These are phyloP conservation scores for Fraxinus sp. DNA, from an alignment of 305 asterid genomes.

Conservation along the genomic window DNA sequence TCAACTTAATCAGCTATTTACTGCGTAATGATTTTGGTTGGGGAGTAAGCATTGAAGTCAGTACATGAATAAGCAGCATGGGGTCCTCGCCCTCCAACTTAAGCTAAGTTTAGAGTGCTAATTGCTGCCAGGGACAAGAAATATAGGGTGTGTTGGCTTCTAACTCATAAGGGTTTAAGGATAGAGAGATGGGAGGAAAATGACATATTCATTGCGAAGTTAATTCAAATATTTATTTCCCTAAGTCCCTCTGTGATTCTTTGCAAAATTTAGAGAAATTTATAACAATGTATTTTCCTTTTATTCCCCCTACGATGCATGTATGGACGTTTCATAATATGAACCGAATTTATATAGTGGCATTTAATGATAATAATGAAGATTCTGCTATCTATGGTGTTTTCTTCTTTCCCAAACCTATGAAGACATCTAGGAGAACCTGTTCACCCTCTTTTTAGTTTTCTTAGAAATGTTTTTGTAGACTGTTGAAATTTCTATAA, in stretches of 20 bases:
- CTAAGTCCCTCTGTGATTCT: not conserved
- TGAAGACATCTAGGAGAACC: not conserved
- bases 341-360: not conserved
- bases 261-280: not conserved
- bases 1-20: not conserved
- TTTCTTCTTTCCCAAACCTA: not conserved
- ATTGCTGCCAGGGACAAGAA: not conserved
- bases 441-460: not conserved
- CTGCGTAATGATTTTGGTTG: not conserved
- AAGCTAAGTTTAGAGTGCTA: not conserved
- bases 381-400: not conserved
- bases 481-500: not conserved
- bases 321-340: not conserved
- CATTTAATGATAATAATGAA: not conserved
- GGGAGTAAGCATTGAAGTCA: not conserved
- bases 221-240: not conserved
- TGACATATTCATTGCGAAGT: not conserved
- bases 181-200: not conserved
- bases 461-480: not conserved
- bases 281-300: not conserved
- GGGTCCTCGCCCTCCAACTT: not conserved
- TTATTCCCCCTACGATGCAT: not conserved
- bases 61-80: not conserved
- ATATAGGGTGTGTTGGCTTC: not conserved
- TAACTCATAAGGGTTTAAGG: not conserved